These are phyloP conservation scores for Termitomyces sp. DNA, from an alignment of 768 basidiomycete genomes.

Conservation along the genomic window DNA sequence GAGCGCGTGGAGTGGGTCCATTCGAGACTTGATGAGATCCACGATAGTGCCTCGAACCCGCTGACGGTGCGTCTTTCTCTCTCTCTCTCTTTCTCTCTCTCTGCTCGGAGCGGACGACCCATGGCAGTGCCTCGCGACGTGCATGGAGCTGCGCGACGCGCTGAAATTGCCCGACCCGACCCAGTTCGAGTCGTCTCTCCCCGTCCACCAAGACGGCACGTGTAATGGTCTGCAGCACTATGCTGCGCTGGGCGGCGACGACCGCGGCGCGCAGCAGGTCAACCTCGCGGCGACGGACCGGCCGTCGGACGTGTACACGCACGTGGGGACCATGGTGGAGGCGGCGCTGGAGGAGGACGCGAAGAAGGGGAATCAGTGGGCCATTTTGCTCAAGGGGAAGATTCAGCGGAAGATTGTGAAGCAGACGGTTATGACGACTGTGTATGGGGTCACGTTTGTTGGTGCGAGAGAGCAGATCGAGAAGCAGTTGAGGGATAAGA, in stretches of 20 bases:
- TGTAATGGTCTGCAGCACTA: conserved; percentile 99
- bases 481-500: conserved; percentile 73
- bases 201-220: conserved; percentile 96
- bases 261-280: conserved; percentile 83
- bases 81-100: not conserved
- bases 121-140: conserved; percentile 95
- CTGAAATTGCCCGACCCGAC: conserved; percentile 65
- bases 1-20: conserved; percentile 82
- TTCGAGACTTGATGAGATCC: conserved; percentile 68
- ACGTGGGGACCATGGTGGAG: conserved; percentile 85
- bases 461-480: conserved; percentile 96
- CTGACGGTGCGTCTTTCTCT: conserved; percentile 45
- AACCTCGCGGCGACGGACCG: conserved; percentile 80
- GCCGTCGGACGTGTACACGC: conserved; percentile 94
- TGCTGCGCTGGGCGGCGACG: conserved; percentile 93
- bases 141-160: conserved; percentile 82
- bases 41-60: conserved; percentile 78
- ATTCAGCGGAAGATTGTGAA: conserved; percentile 93
- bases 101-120: conserved; percentile 88
- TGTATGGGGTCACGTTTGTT: conserved; percentile 94
- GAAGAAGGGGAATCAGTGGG: conserved; percentile 43
- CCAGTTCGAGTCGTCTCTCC: conserved; percentile 61
- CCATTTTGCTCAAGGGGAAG: conserved; percentile 64
- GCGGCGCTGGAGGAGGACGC: conserved; percentile 52
- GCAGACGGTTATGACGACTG: conserved; percentile 99